Evolutionary conservation across 1,139 yeast species (phyloP).

Genomic region (Hemisphaericaspora lyxosophila): DNA sequence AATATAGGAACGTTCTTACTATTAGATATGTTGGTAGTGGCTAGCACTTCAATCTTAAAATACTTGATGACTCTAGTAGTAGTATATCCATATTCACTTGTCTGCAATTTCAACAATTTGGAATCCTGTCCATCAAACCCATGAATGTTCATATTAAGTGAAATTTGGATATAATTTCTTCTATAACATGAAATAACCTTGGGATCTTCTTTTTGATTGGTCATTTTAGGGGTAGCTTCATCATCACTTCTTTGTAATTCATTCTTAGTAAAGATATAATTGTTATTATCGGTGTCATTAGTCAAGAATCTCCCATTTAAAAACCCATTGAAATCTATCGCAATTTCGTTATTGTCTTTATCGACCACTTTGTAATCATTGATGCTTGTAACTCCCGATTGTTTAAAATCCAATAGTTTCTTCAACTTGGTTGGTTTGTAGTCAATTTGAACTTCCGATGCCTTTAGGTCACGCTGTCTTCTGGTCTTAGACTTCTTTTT

Average conservation of each 20-base stretch:
- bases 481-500: conserved; percentile 17
- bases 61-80: conserved; percentile 39
- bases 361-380: conserved; percentile 33
- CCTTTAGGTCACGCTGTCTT: conserved; percentile 11
- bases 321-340: conserved; percentile 36
- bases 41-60: conserved; percentile 41
- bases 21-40: conserved; percentile 33
- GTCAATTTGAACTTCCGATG: conserved; percentile 22
- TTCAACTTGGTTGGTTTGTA: conserved; percentile 29
- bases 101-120: conserved; percentile 33
- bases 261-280: conserved; percentile 30
- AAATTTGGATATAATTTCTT: conserved; percentile 43
- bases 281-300: conserved; percentile 43
- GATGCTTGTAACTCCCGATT: conserved; percentile 16
- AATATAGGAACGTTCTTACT: conserved; percentile 32
- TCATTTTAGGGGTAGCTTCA: conserved; percentile 1
- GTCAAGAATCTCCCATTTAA: conserved; percentile 45
- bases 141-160: conserved; percentile 34
- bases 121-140: conserved; percentile 27
- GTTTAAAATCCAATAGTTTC: conserved; percentile 32
- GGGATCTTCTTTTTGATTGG: conserved; percentile 24
- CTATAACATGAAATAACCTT: conserved; percentile 48
- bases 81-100: conserved; percentile 37
- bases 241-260: conserved; percentile 11
- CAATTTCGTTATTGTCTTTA: conserved; percentile 26